A percentile compares a stretch with the other conserved stretches of the same genome.
phyloP scores from a whole-genome alignment of 768 basidiomycete genomes.

The Phlebiopsis flavidoalba region DNA sequence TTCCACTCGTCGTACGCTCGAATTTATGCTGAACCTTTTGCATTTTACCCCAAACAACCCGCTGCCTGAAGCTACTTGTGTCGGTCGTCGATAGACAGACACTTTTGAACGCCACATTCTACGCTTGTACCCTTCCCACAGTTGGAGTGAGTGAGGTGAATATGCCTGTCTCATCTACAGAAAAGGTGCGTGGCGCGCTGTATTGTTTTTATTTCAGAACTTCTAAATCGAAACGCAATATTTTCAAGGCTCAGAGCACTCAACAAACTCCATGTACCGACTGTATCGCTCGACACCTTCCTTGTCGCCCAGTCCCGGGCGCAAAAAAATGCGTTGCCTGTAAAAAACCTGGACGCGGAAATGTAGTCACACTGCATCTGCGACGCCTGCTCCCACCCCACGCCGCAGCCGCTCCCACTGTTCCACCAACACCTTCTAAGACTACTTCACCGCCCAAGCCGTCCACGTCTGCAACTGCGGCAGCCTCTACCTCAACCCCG shows the following conservation, averaged over 20 bases:
- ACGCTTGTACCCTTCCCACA: too few species aligned
- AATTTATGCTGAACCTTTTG: too few species aligned
- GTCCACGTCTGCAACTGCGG: background rate
- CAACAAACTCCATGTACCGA: background rate
- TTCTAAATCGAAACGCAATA: too few species aligned
- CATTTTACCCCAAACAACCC: too few species aligned
- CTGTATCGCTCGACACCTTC: background rate
- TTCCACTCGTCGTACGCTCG: too few species aligned
- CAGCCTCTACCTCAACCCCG: background rate
- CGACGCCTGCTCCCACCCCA: background rate
- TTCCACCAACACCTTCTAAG: background rate
- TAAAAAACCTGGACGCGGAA: background rate
- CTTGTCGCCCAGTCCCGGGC: background rate
- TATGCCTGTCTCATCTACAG: background rate
- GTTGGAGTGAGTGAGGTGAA: background rate
- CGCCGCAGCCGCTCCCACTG: background rate
- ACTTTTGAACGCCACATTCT: too few species aligned
- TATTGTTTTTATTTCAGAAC: too few species aligned
- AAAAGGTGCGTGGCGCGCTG: background rate
- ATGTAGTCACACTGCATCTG: background rate
- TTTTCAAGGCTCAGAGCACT: background rate
- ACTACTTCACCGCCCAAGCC: background rate
- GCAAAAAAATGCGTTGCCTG: background rate
- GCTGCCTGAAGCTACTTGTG: too few species aligned
- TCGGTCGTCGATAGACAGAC: too few species aligned